Evolutionary conservation across 1,139 yeast species (phyloP), one percentile per base, ranked within the genome.

Genomic region (Sugiyamaella pinicola): DNA sequence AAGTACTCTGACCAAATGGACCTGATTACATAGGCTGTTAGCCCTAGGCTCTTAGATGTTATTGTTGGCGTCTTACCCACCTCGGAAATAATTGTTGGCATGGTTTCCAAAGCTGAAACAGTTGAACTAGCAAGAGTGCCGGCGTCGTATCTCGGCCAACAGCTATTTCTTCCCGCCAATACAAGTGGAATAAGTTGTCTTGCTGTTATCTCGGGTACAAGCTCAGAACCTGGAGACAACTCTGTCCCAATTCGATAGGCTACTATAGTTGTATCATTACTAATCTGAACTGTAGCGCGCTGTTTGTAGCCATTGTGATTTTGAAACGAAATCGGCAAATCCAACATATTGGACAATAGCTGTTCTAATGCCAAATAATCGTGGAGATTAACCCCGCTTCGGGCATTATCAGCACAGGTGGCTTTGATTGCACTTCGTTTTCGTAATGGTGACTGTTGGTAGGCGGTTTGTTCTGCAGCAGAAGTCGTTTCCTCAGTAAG

Each of bases 151-250:
- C 18, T 17, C 7, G 31, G 40, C 54, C 51, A 51, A 28, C 54
- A 47, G 26, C 40, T 44, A 24, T 51, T 47, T 37, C 46, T 21
- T n/a, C 51, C 54, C 10, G 51, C 47, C 19, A 51, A 35, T 21
- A 51, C 54, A 5, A 51, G 51, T 8, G 54, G 46, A 18, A 51
- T 35, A 7, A 47, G 9, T 13, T 47, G 40, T 21, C 47, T 42
- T 13, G 44, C 29, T 3, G 28, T 40, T 2, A 42, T 18, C 9
- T 29, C 47, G 1, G 29, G 26, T 19, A 19, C 24, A 17, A 38
- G 2, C 18, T 13, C 19, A 2, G 19, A 8, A 10, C 19, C 31
- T 19, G 33, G 10, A 37, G 15, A 31, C 33, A 12, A 31, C n/a
- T 31, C 28, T 2, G 15, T 41, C 26, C 38, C 49, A 13, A 42